These are phyloP conservation scores for Adiantum capillusveneris DNA, from an alignment of 75 land plant species.

Conservation along the genomic window DNA sequence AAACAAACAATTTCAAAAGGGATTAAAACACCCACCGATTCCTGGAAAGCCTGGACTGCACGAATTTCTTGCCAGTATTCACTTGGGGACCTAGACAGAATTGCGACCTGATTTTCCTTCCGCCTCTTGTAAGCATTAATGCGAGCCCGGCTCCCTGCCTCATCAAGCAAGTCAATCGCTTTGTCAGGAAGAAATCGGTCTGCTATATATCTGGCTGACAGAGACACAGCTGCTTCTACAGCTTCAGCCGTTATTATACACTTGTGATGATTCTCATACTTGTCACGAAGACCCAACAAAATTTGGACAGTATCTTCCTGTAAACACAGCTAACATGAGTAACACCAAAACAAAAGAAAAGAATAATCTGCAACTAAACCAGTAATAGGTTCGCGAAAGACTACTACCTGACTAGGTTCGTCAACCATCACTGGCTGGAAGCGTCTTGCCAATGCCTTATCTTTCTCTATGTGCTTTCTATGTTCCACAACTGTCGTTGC, in stretches of 20 bases:
- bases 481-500: slow-evolving; percentile 82
- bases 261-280: slow-evolving; percentile 82
- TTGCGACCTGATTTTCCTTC: slow-evolving; percentile 45
- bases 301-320: slow-evolving; percentile 88
- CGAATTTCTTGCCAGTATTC: slow-evolving; percentile 96
- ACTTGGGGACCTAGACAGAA: slow-evolving; percentile 67
- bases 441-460: slow-evolving; percentile 84
- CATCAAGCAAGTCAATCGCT: slow-evolving; percentile 94
- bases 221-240: slow-evolving; percentile 81
- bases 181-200: slow-evolving; percentile 92
- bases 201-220: slow-evolving; percentile 84
- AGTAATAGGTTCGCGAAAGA: neutral
- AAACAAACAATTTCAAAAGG: too few species aligned
- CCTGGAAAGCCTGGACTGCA: slow-evolving; percentile 70
- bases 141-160: slow-evolving; percentile 87
- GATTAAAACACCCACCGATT: slow-evolving; percentile 63
- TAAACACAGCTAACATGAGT: neutral
- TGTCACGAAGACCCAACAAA: slow-evolving; percentile 67
- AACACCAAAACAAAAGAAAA: neutral
- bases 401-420: slow-evolving; percentile 75
- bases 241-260: slow-evolving; percentile 77
- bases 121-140: slow-evolving; percentile 63
- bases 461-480: slow-evolving; percentile 82
- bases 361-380: slow-evolving; percentile 1
- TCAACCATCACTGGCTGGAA: slow-evolving; percentile 80